Base-by-base conservation (phyloP, 768 basidiomycete species). In the Xerocomellus amylosporus region DNA sequence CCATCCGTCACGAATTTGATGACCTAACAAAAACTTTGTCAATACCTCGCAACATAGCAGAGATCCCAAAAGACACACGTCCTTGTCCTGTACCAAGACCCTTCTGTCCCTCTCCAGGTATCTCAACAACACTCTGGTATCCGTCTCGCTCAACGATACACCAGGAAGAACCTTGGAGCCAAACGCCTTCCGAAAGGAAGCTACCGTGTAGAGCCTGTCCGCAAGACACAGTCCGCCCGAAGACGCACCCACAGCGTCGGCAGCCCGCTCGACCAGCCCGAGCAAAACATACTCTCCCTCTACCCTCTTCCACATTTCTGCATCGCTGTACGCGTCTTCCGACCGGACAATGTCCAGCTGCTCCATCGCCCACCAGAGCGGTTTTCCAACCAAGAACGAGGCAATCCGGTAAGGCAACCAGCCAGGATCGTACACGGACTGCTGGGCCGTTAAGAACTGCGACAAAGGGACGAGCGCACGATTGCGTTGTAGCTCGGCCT, bases 331-430 rank as follows among this genome's bases (percentile, higher is more conserved):
- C 30, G 70, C 73, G 24, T 87, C 86, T 44, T 89, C 87, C 3
- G 72, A 64, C 19, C 81, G 82, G 8, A 88, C 81, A 4, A 93
- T 71, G 24, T 83, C 86, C n/a, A 86, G 74, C 58, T 90, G 89
- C 57, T 87, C 84, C 53, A 94, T 78, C 3, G 87, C 85, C 92
- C 92, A 94, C 88, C 87, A 91, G 2, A 94, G 73, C 3, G 92
- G 91, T 62, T 82, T 84, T 8, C 85, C 89, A 8, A 93, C 77
- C 8, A 93, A 74, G 53, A 80, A 87, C 10, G 87, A 77, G 3
- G 81, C 88, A 47, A 91, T 76, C 19, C 88, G 83, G 46, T 75
- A 79, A 1, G 89, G 84, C 15, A 92, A 65, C 78, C 86, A 89
- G 20, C 82, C 83, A 3, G 84, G 71, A 55, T 86, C 79, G 61